Conservation (phyloP, 2,329 filamentous ascomycete species). For the Teratosphaeria epicoccoides region DNA sequence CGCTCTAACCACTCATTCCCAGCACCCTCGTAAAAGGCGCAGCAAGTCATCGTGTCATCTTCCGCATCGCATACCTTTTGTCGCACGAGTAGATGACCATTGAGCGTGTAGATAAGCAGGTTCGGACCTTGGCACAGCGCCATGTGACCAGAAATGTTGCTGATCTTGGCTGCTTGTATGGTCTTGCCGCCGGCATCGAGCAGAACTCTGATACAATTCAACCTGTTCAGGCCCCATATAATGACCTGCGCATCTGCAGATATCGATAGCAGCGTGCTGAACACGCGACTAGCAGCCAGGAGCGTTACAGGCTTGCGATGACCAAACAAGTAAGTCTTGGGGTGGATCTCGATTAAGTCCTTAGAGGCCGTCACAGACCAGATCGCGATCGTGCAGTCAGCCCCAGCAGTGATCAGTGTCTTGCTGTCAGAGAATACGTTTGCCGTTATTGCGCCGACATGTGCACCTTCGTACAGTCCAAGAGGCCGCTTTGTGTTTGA, state of each 20-base stretch:
- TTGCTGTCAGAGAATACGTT: constrained; percentile 80
- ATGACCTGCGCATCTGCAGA: constrained; percentile 73
- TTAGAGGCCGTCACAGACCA: constrained; percentile 53
- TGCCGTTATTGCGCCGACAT: constrained; percentile 78
- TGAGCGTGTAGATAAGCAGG: constrained; percentile 73
- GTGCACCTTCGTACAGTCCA: constrained; percentile 85
- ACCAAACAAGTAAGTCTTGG: constrained; percentile 73
- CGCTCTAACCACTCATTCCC: constrained; percentile 87
- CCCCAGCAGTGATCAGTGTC: constrained; percentile 81
- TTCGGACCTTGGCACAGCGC: constrained; percentile 68
- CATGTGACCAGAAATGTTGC: constrained; percentile 84
- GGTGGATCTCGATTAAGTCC: constrained; percentile 70
- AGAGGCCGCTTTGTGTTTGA: constrained; percentile 72
- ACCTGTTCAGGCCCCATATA: constrained; percentile 87
- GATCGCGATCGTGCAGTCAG: constrained; percentile 82
- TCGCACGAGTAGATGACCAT: constrained; percentile 71
- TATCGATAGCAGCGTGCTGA: constrained; percentile 77
- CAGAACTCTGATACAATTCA: constrained; percentile 57
- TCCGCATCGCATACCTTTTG: constrained; percentile 64
- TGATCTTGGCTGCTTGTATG: constrained; percentile 68
- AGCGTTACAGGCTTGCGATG: constrained; percentile 75
- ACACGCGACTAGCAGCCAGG: constrained; percentile 76
- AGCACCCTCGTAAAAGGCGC: constrained; percentile 85
- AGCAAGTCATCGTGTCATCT: constrained; percentile 62
- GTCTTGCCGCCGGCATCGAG: constrained; percentile 45